Percentiles rank a stretch among this genome's conserved stretches.
These are phyloP conservation scores for Ustilago cynodontis DNA, from an alignment of 1,284 basidiomycete genomes.

Conservation along the genomic window DNA sequence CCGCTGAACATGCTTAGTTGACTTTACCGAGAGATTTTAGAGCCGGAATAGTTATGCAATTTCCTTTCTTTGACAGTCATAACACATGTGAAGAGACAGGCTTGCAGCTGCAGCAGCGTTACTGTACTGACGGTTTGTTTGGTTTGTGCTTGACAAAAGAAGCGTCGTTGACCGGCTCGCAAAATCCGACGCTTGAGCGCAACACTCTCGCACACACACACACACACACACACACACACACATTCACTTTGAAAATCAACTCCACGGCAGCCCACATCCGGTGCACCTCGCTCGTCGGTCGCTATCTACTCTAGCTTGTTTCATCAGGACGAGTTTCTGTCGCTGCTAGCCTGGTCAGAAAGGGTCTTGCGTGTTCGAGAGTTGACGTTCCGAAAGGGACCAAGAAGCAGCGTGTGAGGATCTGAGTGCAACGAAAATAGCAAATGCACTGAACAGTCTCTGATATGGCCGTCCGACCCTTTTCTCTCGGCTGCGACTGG, in stretches of 20 bases:
- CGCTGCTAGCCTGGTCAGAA: background rate
- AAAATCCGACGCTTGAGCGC: slow-evolving; percentile 17
- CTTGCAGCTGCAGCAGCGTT: background rate
- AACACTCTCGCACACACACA: background rate
- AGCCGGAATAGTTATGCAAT: background rate
- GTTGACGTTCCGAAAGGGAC: background rate
- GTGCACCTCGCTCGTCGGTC: background rate
- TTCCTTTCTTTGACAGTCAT: background rate
- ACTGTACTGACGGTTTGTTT: background rate
- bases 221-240: too few species aligned
- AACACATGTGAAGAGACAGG: background rate
- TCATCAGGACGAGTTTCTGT: too few species aligned
- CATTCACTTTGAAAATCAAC: background rate
- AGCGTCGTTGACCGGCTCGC: slow-evolving; percentile 3
- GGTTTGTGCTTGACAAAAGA: slow-evolving; percentile 15
- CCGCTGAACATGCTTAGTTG: too few species aligned
- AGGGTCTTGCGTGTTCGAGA: background rate
- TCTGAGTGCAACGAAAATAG: background rate
- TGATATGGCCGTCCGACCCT: slow-evolving; percentile 4
- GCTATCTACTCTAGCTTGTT: background rate
- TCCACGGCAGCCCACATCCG: slow-evolving; percentile 4
- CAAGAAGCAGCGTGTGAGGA: background rate
- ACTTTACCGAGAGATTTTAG: too few species aligned
- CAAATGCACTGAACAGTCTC: background rate
- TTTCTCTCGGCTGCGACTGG: background rate